Base-by-base conservation (phyloP, 2,329 filamentous ascomycete genomes). In the Hypoxylon sp. region DNA sequence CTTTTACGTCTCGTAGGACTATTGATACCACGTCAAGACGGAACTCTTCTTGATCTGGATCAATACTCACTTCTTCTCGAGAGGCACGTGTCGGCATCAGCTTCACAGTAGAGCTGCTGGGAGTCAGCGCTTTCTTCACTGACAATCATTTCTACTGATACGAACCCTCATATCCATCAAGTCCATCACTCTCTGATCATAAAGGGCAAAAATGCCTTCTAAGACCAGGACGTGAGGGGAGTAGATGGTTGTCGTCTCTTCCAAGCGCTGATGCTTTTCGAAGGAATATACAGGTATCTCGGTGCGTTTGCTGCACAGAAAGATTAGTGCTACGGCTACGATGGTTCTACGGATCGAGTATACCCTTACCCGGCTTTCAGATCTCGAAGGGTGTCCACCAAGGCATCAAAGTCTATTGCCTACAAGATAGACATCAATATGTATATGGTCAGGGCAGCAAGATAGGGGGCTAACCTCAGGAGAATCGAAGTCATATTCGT, bases 211-310 rank as follows among this genome's bases (percentile, higher is more conserved):
- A 28, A 99, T 99, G 19, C 95, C 95, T 81, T 99, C 95, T 13
- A 99, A 80, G 48, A 99, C 93, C 24, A 99, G 83, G 22, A 99
- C 95, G 78, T 97, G 95, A 1, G 95, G 95, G 4, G 95, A 98
- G 76, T 99, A 99, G 64, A 99, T 92, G 0, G 91, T 90, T 0
- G 91, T 96, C 0, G 93, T 97, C 68, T 91, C 84, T 10, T 89
- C 84, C 49, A 94, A 77, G 49, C 95, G 88, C 65, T 92, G 88
- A 78, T 99, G 95, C 75, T 97, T 91, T 70, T 92, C 87, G 77
- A 99, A 99, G 0, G 95, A 99, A 77, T 99, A 99, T 10, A 97
- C 84, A 0, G 95, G 95, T 57, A 99, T 93, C 71, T 98, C 93
- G 56, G 93, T 91, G 74, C 92, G 90, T 77, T 92, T 93, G 62